Evolutionary conservation across 2,329 filamentous ascomycete genomes (phyloP), one percentile per base, ranked within the genome.

Genomic region (Botryotinia convoluta): DNA sequence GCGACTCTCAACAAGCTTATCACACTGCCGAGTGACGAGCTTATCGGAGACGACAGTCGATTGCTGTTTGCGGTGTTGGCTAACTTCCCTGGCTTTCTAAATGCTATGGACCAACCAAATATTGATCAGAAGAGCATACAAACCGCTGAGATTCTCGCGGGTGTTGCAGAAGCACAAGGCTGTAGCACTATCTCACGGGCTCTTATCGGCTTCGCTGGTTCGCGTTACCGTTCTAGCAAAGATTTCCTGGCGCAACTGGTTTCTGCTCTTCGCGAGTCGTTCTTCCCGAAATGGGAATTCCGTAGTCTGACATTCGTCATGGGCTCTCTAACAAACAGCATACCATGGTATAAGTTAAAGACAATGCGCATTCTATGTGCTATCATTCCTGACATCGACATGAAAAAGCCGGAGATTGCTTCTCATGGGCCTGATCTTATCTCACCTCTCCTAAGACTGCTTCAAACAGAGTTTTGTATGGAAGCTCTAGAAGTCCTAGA

Each of bases 381-480:
- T 32, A 85, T 97, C 74, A 92, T 99, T 64, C 93, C 94, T 0
- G 92, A 95, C 71, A 92, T 98, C 45, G 95, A 99, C 80, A 97
- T 98, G 92, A 91, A 92, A 72, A 95, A 95, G 78, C 90, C 92
- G 0, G 95, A 97, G 76, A 93, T 99, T 76, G 92, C 94, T 7
- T 91, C 90, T 12, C 94, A 98, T 81, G 95, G 96, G 0, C 95
- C 95, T 1, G 97, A 99, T 82, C 87, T 99, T 65, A 97, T 99
- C 72, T 98, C 96, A 1, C 97, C 96, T 0, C 86, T 99, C 0
- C 84, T 99, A 72, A 90, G 96, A 71, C 86, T 99, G 32, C 84
- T 99, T 57, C 95, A 98, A 81, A 98, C 95, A 1, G 94, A 97
- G 74, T 95, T 95, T 79, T 98, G 95, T 81, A 94, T 96, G 82